Evolutionary conservation across 306 rosid species (phyloP).

Genomic region (Cucurbita moschata): DNA sequence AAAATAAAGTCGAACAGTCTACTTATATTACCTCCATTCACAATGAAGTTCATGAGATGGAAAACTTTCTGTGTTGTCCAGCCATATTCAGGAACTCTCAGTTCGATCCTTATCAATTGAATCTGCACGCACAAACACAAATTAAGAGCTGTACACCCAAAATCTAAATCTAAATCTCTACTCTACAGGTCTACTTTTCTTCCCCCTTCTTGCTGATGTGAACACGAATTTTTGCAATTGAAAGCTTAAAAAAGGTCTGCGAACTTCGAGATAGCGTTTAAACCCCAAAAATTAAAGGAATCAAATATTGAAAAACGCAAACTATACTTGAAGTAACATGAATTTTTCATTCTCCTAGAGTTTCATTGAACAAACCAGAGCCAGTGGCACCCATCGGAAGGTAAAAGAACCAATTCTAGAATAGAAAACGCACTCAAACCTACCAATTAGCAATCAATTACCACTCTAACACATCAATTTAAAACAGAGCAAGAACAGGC

Average conservation of each 20-base stretch:
- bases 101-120: conserved; percentile 80
- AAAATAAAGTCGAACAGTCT: background rate
- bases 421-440: background rate
- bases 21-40: conserved; percentile 56
- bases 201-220: background rate
- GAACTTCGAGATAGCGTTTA: background rate
- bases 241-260: background rate
- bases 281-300: background rate
- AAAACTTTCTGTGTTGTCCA: conserved; percentile 98
- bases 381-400: background rate
- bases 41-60: conserved; percentile 90
- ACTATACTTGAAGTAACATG: background rate
- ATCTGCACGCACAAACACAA: conserved; percentile 24
- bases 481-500: background rate
- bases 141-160: background rate
- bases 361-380: background rate
- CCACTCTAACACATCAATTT: background rate
- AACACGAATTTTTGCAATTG: background rate
- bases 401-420: background rate
- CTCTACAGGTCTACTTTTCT: background rate
- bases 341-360: background rate
- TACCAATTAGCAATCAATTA: background rate
- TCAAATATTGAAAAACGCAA: background rate
- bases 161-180: background rate
- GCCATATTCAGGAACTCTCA: conserved; percentile 90